phyloP scores from a whole-genome alignment of 2,329 filamentous ascomycete genomes.

The Fusarium tupiense region DNA sequence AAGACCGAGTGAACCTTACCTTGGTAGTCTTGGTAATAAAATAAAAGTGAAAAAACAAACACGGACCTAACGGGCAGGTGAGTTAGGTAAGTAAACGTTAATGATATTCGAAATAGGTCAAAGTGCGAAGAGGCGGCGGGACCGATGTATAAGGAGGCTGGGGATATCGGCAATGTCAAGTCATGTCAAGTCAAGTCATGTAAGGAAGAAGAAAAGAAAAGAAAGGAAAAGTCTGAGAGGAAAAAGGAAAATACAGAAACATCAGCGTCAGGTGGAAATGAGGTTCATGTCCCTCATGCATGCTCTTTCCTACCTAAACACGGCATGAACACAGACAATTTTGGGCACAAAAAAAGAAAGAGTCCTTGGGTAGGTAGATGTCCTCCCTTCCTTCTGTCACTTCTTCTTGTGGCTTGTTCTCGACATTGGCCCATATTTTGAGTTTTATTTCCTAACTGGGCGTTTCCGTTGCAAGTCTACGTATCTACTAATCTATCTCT shows the following conservation, averaged over 20 bases:
- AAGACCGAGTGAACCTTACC: slow-evolving; percentile 1
- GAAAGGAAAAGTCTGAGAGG: neutral
- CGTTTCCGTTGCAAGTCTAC: slow-evolving; percentile 15
- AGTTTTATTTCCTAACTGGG: slow-evolving; percentile 10
- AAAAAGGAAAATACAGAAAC: slow-evolving; percentile 29
- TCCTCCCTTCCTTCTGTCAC: neutral
- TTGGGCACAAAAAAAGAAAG: slow-evolving; percentile 4
- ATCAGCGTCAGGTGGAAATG: slow-evolving; percentile 33
- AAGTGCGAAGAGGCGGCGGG: slow-evolving; percentile 27
- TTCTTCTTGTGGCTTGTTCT: neutral
- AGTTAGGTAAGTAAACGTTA: neutral
- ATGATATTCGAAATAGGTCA: slow-evolving; percentile 10
- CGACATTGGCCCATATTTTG: neutral
- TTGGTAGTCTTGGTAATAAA: neutral
- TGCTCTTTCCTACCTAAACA: slow-evolving; percentile 14
- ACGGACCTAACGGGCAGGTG: neutral
- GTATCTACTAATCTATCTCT: neutral
- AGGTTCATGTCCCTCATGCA: slow-evolving; percentile 1
- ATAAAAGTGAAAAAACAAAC: neutral
- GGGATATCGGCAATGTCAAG: neutral
- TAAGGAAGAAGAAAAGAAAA: neutral
- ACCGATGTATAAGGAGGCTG: slow-evolving; percentile 20
- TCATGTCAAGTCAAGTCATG: neutral
- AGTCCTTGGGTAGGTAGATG: neutral
- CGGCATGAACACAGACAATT: neutral